phyloP scores from a whole-genome alignment of 768 basidiomycete species.

The Pleurotus djamor region DNA sequence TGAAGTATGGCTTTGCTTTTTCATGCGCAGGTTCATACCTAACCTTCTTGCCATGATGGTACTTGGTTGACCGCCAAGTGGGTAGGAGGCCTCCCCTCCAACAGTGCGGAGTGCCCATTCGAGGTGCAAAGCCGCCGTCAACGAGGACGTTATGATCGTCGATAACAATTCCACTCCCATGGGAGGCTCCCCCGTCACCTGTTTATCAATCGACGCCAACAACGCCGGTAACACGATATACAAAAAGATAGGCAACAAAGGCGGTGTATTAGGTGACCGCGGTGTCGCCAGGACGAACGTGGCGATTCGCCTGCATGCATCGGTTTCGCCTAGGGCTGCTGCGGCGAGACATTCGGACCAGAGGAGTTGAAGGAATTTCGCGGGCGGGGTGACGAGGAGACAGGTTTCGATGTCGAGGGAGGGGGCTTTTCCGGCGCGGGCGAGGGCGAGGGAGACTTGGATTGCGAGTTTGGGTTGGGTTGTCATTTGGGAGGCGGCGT shows the following conservation, averaged over 20 bases:
- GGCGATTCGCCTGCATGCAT: slow-evolving; percentile 61
- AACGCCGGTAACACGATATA: slow-evolving; percentile 65
- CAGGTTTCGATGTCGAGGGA: slow-evolving; percentile 66
- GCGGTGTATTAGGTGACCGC: slow-evolving; percentile 43
- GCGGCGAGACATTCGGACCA: slow-evolving; percentile 63
- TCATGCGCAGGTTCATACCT: slow-evolving; percentile 57
- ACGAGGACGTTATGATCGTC: slow-evolving; percentile 59
- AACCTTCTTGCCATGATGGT: slow-evolving; percentile 63
- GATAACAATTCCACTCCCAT: slow-evolving; percentile 62
- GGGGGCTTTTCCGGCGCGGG: slow-evolving; percentile 61
- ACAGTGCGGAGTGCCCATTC: slow-evolving; percentile 66
- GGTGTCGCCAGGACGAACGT: slow-evolving; percentile 70
- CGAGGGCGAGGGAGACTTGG: slow-evolving; percentile 52
- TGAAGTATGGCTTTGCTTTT: slow-evolving; percentile 48
- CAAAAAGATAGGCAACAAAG: slow-evolving; percentile 73
- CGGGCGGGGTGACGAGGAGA: slow-evolving; percentile 54
- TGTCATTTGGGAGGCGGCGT: slow-evolving; percentile 26
- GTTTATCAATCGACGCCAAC: slow-evolving; percentile 53
- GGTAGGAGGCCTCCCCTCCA: slow-evolving; percentile 42
- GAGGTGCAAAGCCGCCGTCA: slow-evolving; percentile 67
- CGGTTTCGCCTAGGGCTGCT: slow-evolving; percentile 57
- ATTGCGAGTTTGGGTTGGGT: slow-evolving; percentile 58
- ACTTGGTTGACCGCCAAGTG: slow-evolving; percentile 59
- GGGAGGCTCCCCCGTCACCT: slow-evolving; percentile 48
- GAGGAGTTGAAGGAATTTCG: slow-evolving; percentile 61